A percentile compares a stretch with the other conserved stretches of the same genome.
Conservation (phyloP, 768 basidiomycete genomes). For the Dacryopinax spathularia region DNA sequence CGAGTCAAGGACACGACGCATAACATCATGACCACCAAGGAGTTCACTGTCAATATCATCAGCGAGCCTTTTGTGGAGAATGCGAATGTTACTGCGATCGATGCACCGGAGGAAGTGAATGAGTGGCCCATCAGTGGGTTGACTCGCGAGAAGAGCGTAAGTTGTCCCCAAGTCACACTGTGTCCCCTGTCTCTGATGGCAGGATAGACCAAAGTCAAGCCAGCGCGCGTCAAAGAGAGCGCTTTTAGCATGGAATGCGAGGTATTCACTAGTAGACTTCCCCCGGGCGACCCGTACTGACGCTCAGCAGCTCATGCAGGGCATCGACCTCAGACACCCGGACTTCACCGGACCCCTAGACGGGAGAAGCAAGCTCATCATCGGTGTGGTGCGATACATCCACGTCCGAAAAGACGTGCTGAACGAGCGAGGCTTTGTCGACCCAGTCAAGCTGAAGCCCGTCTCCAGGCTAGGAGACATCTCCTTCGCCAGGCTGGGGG, state of each 20-base stretch:
- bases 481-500: constrained; percentile 35
- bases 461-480: constrained; percentile 39
- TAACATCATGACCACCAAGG: constrained; percentile 48
- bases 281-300: not conserved
- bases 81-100: constrained; percentile 41
- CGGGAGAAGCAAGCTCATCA: constrained; percentile 31
- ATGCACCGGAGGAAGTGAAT: constrained; percentile 37
- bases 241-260: constrained; percentile 49
- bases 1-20: constrained; percentile 45
- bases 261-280: constrained; percentile 26
- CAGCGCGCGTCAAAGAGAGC: constrained; percentile 44
- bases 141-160: constrained; percentile 39
- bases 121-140: constrained; percentile 52
- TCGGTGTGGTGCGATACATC: constrained; percentile 41
- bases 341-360: too few relatives aligned
- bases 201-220: constrained; percentile 34
- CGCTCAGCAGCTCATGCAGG: not conserved
- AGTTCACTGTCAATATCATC: constrained; percentile 61
- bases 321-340: not conserved
- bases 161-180: constrained; percentile 12
- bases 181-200: constrained; percentile 5
- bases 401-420: constrained; percentile 39
- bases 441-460: constrained; percentile 22
- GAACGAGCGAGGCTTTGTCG: constrained; percentile 22
- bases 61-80: constrained; percentile 48